phyloP scores from a whole-genome alignment of 176 grass and related monocot genomes.

The Oryza nivara region DNA sequence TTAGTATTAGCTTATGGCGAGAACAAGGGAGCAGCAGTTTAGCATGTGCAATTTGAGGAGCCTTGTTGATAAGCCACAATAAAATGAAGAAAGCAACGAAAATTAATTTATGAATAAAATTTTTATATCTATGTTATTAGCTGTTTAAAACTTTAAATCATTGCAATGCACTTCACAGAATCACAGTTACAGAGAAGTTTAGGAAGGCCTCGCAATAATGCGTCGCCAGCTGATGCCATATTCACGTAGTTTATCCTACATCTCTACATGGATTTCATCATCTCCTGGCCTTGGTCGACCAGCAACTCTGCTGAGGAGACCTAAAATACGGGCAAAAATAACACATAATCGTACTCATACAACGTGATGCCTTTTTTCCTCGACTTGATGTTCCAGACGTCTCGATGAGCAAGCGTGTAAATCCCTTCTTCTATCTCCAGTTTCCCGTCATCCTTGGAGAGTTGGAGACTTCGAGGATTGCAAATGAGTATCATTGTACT shows the following conservation, averaged over 20 bases:
- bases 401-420: background rate
- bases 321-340: background rate
- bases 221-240: background rate
- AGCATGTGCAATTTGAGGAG: too few relatives aligned
- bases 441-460: background rate
- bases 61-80: too few relatives aligned
- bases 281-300: background rate
- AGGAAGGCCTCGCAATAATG: too few relatives aligned
- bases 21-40: too few relatives aligned
- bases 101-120: too few relatives aligned
- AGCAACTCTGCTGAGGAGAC: background rate
- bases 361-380: background rate
- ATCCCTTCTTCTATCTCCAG: constrained; percentile 1
- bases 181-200: background rate
- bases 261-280: background rate
- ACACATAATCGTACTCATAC: background rate
- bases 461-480: background rate
- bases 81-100: too few relatives aligned
- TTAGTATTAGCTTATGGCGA: too few relatives aligned
- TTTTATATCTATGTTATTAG: too few relatives aligned
- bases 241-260: background rate
- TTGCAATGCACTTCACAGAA: too few relatives aligned
- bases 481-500: background rate
- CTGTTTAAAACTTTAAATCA: too few relatives aligned
- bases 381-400: background rate